Percentiles rank a stretch among this genome's conserved stretches.
phyloP scores from a whole-genome alignment of 2,329 filamentous ascomycete species.

The Thielaviopsis ethacetica region DNA sequence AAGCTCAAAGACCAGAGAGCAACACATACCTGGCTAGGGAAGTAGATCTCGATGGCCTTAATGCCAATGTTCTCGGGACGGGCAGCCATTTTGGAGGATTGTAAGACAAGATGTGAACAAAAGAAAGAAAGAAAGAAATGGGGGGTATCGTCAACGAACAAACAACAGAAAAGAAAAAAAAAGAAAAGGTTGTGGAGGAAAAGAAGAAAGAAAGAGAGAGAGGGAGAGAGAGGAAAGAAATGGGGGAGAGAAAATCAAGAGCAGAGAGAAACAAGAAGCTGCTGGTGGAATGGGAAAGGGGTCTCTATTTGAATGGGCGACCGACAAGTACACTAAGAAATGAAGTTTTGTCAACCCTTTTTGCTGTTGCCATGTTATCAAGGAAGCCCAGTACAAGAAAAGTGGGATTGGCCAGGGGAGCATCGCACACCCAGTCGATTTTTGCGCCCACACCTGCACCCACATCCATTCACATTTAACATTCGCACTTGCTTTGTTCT shows the following conservation, averaged over 20 bases:
- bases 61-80: conserved; percentile 81
- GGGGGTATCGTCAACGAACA: not conserved
- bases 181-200: not conserved
- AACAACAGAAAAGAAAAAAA: not conserved
- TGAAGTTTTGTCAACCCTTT: not conserved
- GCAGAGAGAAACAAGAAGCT: conserved; percentile 1
- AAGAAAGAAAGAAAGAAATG: conserved; percentile 7
- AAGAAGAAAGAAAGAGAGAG: not conserved
- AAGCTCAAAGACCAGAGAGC: not conserved
- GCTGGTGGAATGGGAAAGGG: conserved; percentile 7
- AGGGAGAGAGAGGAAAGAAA: conserved; percentile 5
- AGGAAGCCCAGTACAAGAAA: conserved; percentile 6
- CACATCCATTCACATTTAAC: not conserved
- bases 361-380: not conserved
- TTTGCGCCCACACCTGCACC: not conserved
- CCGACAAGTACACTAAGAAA: not conserved
- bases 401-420: conserved; percentile 6
- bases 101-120: not conserved
- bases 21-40: conserved; percentile 61
- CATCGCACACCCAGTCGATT: not conserved
- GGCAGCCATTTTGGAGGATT: conserved; percentile 41
- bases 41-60: conserved; percentile 84
- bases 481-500: no score
- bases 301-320: conserved; percentile 7
- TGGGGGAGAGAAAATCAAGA: conserved; percentile 6